Evolutionary conservation across 306 rosid genomes (phyloP).

Genomic region (Hippophae gyantsensis): DNA sequence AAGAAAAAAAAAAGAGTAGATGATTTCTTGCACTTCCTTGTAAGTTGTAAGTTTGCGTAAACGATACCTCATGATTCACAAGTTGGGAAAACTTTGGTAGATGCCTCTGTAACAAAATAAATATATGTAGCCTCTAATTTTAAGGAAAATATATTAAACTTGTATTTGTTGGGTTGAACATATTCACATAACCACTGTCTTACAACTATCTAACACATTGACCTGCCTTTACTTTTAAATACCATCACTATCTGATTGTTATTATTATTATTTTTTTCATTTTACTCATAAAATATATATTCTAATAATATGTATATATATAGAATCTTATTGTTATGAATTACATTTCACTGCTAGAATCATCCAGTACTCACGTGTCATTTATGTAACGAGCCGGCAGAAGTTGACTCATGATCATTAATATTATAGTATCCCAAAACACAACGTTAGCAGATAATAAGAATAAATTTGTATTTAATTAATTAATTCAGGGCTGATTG

Average conservation of each 20-base stretch:
- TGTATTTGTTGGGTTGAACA: constrained; percentile 5
- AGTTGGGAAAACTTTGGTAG: background rate
- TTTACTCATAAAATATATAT: too few relatives aligned
- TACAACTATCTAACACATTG: constrained; percentile 20
- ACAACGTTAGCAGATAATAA: background rate
- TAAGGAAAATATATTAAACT: constrained; percentile 2
- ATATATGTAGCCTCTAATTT: background rate
- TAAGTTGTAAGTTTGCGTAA: constrained; percentile 17
- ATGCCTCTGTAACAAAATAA: background rate
- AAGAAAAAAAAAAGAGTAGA: background rate
- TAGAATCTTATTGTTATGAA: background rate
- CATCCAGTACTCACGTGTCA: constrained; percentile 22
- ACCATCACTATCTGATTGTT: too few relatives aligned
- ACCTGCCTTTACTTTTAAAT: constrained; percentile 1
- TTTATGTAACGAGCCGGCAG: constrained; percentile 27
- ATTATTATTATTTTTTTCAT: too few relatives aligned
- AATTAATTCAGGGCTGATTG: background rate
- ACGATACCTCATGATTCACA: constrained; percentile 10
- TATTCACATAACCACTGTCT: constrained; percentile 4
- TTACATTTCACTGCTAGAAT: background rate
- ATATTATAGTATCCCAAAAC: background rate
- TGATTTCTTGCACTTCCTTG: constrained; percentile 19
- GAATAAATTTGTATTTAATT: background rate
- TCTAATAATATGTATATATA: too few relatives aligned
- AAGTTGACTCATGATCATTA: constrained; percentile 16